Base-by-base conservation (phyloP, 306 rosid genomes). In the Castanopsis chinensis region DNA sequence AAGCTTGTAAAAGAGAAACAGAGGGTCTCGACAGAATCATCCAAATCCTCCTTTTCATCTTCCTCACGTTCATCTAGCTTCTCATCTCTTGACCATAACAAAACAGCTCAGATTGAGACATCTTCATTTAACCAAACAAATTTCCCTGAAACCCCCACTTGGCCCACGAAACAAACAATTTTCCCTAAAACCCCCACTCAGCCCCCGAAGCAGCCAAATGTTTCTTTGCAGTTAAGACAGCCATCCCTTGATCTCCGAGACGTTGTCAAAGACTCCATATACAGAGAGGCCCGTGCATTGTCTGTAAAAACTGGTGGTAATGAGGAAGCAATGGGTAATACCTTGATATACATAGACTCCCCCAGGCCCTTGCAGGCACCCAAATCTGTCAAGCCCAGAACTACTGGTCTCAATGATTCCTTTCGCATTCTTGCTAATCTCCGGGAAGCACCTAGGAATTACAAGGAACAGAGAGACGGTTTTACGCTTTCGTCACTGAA, bases 1-100 rank as follows among this genome's bases (percentile, higher is more conserved):
- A 80, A 74, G 79, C 41, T 2, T 70, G 75, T 79, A 0, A 87
- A 76, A 73, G 92, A 87, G 85, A 94, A 84, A 81, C 90, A 83
- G 41, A 80, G 85, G 72, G 83, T 74, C 87, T 87, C 92, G 53
- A 87, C 86, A n/a, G 97, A 91, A 76, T 91, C 97, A 67, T 86
- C 97, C 19, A 87, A 78, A 73, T 78, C 86, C 64, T 87, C 97
- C 9, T 35, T 86, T 77, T 80, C 97, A 33, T 88, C 98, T 35
- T 90, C 98, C 25, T 81, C 95, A 9, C 85, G 92, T 82, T 92
- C 97, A 60, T 91, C 97, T 4, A 90, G 92, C 90, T 85, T 91
- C 87, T 91, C 99, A 61, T 90, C 97, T 13, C 69, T 84, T 20
- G 98, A 94, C 53, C 83, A 81, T 10, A 85, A 73, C 83, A 86